Evolutionary conservation across 2,329 filamentous ascomycete genomes (phyloP).

Genomic region (Colletotrichum paranaense): DNA sequence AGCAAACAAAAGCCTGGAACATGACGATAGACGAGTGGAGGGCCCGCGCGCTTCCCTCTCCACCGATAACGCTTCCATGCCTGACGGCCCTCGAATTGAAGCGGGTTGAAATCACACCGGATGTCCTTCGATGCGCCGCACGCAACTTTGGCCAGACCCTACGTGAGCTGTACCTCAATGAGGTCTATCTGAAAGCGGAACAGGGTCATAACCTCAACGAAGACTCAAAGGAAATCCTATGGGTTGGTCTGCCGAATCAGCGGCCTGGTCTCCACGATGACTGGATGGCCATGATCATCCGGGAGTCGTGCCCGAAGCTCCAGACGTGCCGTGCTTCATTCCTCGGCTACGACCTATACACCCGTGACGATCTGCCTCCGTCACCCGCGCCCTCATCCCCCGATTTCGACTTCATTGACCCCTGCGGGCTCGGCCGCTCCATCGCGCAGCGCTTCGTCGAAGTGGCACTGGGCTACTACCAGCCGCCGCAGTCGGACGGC

Average conservation of each 20-base stretch:
- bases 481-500: slow-evolving; percentile 48
- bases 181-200: slow-evolving; percentile 57
- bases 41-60: slow-evolving; percentile 50
- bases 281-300: slow-evolving; percentile 57
- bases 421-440: slow-evolving; percentile 51
- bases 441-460: slow-evolving; percentile 60
- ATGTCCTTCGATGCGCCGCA: slow-evolving; percentile 47
- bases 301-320: slow-evolving; percentile 48
- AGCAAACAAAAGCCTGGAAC: slow-evolving; percentile 51
- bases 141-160: slow-evolving; percentile 52
- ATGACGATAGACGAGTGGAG: slow-evolving; percentile 52
- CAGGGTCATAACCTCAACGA: slow-evolving; percentile 47
- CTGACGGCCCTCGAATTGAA: slow-evolving; percentile 58
- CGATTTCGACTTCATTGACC: slow-evolving; percentile 55
- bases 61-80: slow-evolving; percentile 48
- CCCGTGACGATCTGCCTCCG: slow-evolving; percentile 44
- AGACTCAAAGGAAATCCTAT: slow-evolving; percentile 50
- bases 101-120: slow-evolving; percentile 51
- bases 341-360: slow-evolving; percentile 56
- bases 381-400: slow-evolving; percentile 31
- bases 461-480: slow-evolving; percentile 52
- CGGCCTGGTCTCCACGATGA: slow-evolving; percentile 48
- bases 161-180: slow-evolving; percentile 57
- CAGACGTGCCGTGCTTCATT: slow-evolving; percentile 56
- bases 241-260: slow-evolving; percentile 58